phyloP scores from a whole-genome alignment of 164 flowering plant genomes.

The Aristolochia fimbriata region DNA sequence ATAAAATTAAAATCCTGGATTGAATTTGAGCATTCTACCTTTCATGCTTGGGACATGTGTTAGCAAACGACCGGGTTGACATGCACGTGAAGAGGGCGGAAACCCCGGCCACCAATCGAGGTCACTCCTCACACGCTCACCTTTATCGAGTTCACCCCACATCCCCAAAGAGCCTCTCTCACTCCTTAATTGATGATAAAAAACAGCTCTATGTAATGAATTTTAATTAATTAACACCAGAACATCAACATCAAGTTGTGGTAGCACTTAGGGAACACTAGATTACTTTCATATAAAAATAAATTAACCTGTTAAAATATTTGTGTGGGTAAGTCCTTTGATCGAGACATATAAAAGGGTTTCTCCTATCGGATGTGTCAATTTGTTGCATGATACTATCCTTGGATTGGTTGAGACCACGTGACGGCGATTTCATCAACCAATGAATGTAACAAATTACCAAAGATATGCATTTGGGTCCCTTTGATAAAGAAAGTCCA shows the following conservation, averaged over 20 bases:
- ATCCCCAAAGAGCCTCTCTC: background rate
- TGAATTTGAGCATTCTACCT: too few relatives aligned
- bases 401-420: constrained; percentile 10
- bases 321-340: background rate
- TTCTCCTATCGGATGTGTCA: background rate
- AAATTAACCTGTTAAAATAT: background rate
- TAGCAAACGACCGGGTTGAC: background rate
- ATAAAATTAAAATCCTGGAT: too few relatives aligned
- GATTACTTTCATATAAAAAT: background rate
- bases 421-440: background rate
- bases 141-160: constrained; percentile 4
- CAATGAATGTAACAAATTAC: constrained; percentile 2
- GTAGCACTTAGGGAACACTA: background rate
- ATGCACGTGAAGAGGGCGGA: constrained; percentile 12
- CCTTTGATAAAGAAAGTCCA: background rate
- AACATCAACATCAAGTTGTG: constrained; percentile 6
- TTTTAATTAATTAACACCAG: background rate
- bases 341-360: background rate
- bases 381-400: background rate
- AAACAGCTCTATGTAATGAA: too few relatives aligned
- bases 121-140: constrained; percentile 7
- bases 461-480: background rate
- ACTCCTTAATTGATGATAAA: background rate
- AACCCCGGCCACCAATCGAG: constrained; percentile 16
- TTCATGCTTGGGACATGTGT: too few relatives aligned